Base-by-base conservation (phyloP, 2,329 filamentous ascomycete genomes). In the Ceratocystis lukuohia region DNA sequence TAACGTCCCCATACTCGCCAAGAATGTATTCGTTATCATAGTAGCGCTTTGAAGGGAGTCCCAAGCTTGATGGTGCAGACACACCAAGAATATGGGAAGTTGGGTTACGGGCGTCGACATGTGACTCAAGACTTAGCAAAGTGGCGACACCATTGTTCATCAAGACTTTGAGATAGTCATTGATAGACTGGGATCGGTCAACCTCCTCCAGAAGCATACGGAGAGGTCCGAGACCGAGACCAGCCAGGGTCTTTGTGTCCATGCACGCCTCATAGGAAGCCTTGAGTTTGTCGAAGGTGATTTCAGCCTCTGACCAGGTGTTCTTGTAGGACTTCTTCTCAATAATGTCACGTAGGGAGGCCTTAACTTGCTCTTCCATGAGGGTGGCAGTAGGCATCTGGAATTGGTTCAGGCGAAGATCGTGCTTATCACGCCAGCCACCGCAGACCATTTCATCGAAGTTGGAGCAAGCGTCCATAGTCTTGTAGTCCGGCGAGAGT, bases 361-460 rank as follows among this genome's bases (percentile, higher is more conserved):
- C 78, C 70, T 85, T 79, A 5, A 82, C 82, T 67, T 80, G 80
- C 72, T 88, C 85, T 20, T 75, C 76, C 82, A 88, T 84, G 68
- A 84, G 78, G 1, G 80, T 83, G 30, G 80, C 80, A 1, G 85
- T 83, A 68, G 85, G 87, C 37, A 80, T 80, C 70, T 81, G 79
- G 44, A 82, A 80, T 69, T 85, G 82, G 71, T 89, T 87, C 2
- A 83, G 76, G 1, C 86, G 81, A 67, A 89, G 80, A 71, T 88
- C 85, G 74, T 88, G 82, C 10, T 77, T 79, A 22, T 83, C 78
- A 65, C 80, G 77, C 82, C 86, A 89, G 10, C 86, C 86, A 66
- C 84, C 85, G 70, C 87, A 89, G 22, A 84, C 84, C 66, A 85
- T 80, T 72, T 85, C 78, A 68, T 88, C 84, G 67, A 90, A 90